Percentiles rank a stretch among this genome's conserved stretches.
Evolutionary conservation across 1,139 yeast genomes (phyloP).

Genomic region (Zygoascus sp.): DNA sequence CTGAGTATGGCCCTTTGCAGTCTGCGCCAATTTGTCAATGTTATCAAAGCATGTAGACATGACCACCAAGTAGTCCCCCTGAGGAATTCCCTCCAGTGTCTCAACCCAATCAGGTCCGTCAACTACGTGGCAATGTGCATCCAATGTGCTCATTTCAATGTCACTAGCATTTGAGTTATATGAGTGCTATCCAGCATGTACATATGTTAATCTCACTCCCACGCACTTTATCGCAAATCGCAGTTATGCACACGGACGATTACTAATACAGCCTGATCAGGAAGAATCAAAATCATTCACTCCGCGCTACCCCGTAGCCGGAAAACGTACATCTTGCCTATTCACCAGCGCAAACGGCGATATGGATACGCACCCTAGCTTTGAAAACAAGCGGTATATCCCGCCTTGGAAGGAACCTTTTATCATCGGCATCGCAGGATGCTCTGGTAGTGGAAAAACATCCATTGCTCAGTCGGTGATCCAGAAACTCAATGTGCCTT

Average conservation of each 20-base stretch:
- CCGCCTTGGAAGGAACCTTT: conserved; percentile 98
- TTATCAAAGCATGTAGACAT: conserved; percentile 41
- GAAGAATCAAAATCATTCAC: not conserved
- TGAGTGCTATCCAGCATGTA: not conserved
- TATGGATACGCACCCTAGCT: conserved; percentile 14
- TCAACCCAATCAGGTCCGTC: conserved; percentile 27
- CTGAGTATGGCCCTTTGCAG: conserved; percentile 18
- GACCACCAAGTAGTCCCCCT: conserved; percentile 22
- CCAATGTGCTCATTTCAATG: conserved; percentile 32
- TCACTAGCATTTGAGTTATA: no score
- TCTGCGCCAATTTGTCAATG: conserved; percentile 32
- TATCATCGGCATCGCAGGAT: conserved; percentile 91
- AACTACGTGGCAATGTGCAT: conserved; percentile 62
- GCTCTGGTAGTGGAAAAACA: conserved; percentile 94
- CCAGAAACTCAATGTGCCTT: conserved; percentile 65
- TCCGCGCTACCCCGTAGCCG: not conserved
- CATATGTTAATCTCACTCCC: no score
- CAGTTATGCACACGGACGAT: no score
- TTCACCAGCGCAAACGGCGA: not conserved
- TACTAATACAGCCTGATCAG: no score
- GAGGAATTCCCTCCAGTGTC: not conserved
- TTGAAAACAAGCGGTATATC: conserved; percentile 26
- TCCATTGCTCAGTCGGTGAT: conserved; percentile 84
- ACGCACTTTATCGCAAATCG: no score
- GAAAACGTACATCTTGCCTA: not conserved